phyloP scores from a whole-genome alignment of 2,329 filamentous ascomycete genomes.

The Ophiostoma australiae region DNA sequence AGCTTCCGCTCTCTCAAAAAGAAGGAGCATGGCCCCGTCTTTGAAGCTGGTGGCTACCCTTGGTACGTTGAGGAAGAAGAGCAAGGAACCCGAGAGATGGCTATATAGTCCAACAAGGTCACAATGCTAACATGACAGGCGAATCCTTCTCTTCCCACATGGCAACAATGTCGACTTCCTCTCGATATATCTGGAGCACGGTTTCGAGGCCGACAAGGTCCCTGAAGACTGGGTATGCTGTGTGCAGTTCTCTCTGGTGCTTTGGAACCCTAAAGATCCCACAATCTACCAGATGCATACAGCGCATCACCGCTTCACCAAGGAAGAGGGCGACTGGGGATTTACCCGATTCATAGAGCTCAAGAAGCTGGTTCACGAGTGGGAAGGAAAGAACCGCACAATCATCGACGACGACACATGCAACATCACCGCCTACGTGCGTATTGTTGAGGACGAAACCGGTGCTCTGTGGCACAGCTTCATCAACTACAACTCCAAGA shows the following conservation, averaged over 20 bases:
- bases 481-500: constrained; percentile 96
- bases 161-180: constrained; percentile 92
- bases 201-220: constrained; percentile 67
- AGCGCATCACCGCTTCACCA: constrained; percentile 93
- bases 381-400: constrained; percentile 61
- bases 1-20: constrained; percentile 72
- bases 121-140: constrained; percentile 48
- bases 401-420: constrained; percentile 71
- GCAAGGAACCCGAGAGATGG: neutral
- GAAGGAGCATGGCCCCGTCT: constrained; percentile 82
- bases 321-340: constrained; percentile 95
- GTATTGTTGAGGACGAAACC: constrained; percentile 79
- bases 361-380: constrained; percentile 72
- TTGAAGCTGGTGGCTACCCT: constrained; percentile 79
- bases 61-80: constrained; percentile 54
- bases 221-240: constrained; percentile 96
- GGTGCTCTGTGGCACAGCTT: constrained; percentile 90
- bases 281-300: constrained; percentile 72
- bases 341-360: constrained; percentile 96
- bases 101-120: neutral
- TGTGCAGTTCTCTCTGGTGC: constrained; percentile 87
- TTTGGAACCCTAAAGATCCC: constrained; percentile 94
- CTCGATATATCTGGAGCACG: constrained; percentile 95
- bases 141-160: constrained; percentile 89
- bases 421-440: constrained; percentile 77